Evolutionary conservation across 495 filamentous ascomycete genomes (phyloP), one percentile per base, ranked within the genome.

Genomic region (Lasiosphaeriaceae sp.): DNA sequence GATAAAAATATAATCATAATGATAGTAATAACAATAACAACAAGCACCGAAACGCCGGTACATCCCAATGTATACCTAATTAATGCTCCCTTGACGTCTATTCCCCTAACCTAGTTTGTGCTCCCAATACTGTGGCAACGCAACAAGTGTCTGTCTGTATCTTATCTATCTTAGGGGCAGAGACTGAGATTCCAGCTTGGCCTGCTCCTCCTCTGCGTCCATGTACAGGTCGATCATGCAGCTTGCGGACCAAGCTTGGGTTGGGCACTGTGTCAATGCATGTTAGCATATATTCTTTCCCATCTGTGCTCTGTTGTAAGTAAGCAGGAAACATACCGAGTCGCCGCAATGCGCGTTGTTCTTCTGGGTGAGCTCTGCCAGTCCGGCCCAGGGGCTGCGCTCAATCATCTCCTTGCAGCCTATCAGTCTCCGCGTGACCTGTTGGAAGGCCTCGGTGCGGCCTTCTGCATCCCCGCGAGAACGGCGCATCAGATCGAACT

Each of bases 221-320:
- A 95, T 90, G 68, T 94, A 97, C 45, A 99, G 66, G 72, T 99
- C 94, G 63, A 99, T 88, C 61, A 97, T 73, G 66, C 94, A 97
- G 9, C 90, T 87, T 0, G 95, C 86, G 20, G 90, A 96, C 94
- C 94, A 99, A 11, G 93, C 87, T 67, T 99, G 94, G 2, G 93
- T 96, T 16, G 94, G 94, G 26, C 86, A 92, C 86, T 90, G 51
- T 47, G 23, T 21, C 12, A 23, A 11, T 31, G 56, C 65, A 11
- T 31, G 56, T 66, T 54, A 68, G 66, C 23, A 54, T 49, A 41
- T 11, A 52, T 16, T n/a, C 9, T 31, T 31, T n/a, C n/a, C n/a
- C 21, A 11, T 26, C 24, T 0, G 2, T 24, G 19, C n/a, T 17
- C 8, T 9, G 9, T 16, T 5, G 21, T 46, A 50, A 11, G n/a